These are phyloP conservation scores for Paraconiothyrium brasiliense DNA, from an alignment of 2,329 filamentous ascomycete genomes.

Conservation along the genomic window DNA sequence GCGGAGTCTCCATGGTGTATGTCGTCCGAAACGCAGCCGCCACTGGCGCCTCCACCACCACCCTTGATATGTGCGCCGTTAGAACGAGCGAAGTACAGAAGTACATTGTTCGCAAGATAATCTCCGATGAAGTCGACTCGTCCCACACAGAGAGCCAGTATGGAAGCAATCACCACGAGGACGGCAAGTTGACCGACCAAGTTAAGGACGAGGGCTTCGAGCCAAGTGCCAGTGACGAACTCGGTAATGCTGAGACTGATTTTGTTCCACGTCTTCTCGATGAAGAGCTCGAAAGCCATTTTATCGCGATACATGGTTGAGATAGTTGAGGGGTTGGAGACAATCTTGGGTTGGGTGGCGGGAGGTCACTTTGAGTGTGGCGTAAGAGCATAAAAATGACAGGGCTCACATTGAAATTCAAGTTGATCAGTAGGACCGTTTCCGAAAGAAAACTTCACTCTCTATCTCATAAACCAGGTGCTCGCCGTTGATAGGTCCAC, in stretches of 20 bases:
- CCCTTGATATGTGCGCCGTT: neutral
- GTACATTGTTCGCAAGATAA: too few species aligned
- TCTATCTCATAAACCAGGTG: neutral
- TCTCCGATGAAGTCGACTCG: neutral
- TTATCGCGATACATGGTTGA: neutral
- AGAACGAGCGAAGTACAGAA: neutral
- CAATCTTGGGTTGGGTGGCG: neutral
- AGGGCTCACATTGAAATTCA: neutral
- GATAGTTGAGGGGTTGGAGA: neutral
- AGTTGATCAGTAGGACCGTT: neutral
- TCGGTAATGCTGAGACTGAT: neutral
- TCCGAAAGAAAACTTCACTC: neutral
- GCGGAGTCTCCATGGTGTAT: neutral
- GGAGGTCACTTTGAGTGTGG: neutral
- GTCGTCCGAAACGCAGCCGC: neutral
- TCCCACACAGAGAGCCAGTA: neutral
- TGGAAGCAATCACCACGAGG: neutral
- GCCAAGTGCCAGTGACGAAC: neutral
- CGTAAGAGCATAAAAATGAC: neutral
- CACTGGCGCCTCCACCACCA: neutral
- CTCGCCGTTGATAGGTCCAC: neutral
- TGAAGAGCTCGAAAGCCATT: slow-evolving; percentile 1
- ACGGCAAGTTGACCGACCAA: neutral
- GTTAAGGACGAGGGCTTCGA: neutral
- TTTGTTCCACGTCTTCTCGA: neutral